Evolutionary conservation across 1,284 basidiomycete species (phyloP).

Genomic region (Malassezia japonica): DNA sequence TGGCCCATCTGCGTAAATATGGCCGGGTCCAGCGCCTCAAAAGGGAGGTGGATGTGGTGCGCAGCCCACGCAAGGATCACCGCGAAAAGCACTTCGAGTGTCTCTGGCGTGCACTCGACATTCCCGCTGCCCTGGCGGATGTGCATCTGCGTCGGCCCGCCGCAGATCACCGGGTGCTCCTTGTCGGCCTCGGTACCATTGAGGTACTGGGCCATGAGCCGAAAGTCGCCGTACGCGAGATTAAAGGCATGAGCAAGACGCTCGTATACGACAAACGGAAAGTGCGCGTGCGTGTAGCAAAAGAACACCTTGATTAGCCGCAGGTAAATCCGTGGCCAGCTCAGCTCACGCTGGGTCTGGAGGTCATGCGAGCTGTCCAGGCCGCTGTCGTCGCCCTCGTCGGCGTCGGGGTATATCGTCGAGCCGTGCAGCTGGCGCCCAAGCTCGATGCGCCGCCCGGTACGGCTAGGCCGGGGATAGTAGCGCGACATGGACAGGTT

Average conservation of each 20-base stretch:
- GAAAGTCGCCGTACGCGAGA: slow-evolving; percentile 29
- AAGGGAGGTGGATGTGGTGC: slow-evolving; percentile 28
- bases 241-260: slow-evolving; percentile 39
- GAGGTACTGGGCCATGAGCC: slow-evolving; percentile 38
- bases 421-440: slow-evolving; percentile 39
- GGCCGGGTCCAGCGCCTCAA: slow-evolving; percentile 8
- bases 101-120: slow-evolving; percentile 22
- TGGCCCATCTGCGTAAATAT: slow-evolving; percentile 5
- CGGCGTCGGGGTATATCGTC: slow-evolving; percentile 7
- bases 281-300: slow-evolving; percentile 34
- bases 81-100: slow-evolving; percentile 32
- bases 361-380: not conserved
- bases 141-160: not conserved
- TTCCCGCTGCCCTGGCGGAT: not conserved
- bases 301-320: slow-evolving; percentile 37
- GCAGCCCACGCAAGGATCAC: slow-evolving; percentile 40
- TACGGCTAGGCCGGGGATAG: slow-evolving; percentile 38
- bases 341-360: not conserved
- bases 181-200: slow-evolving; percentile 28
- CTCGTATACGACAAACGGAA: slow-evolving; percentile 35
- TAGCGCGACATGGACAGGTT: slow-evolving; percentile 29
- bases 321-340: slow-evolving; percentile 14
- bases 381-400: not conserved
- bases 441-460: slow-evolving; percentile 44
- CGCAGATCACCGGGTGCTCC: not conserved